Evolutionary conservation across 331 rosid species (phyloP).

Genomic region (Dryas integrifolia): DNA sequence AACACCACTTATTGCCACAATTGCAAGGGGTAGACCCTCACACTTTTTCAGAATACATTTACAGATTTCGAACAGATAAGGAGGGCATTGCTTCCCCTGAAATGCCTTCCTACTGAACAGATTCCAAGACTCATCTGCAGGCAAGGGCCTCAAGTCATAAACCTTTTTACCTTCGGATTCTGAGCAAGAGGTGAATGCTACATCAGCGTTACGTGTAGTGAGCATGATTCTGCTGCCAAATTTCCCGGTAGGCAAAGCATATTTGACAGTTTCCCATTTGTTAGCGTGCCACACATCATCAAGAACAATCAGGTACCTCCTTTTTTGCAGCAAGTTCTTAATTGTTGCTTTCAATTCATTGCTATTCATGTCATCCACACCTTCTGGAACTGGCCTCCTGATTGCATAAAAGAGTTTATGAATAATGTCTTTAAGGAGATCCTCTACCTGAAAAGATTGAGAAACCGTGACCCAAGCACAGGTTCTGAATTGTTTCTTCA

Average conservation of each 20-base stretch:
- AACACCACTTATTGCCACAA: slow-evolving; percentile 57
- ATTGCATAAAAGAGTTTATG: slow-evolving; percentile 37
- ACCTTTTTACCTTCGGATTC: slow-evolving; percentile 37
- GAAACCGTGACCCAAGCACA: slow-evolving; percentile 62
- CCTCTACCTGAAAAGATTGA: slow-evolving; percentile 35
- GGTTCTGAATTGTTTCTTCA: slow-evolving; percentile 45
- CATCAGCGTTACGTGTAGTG: slow-evolving; percentile 48
- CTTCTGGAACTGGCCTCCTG: slow-evolving; percentile 38
- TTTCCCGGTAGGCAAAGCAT: slow-evolving; percentile 39
- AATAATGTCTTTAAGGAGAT: slow-evolving; percentile 43
- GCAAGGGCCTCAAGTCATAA: slow-evolving; percentile 42
- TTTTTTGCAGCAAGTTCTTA: slow-evolving; percentile 38
- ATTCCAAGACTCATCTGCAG: slow-evolving; percentile 42
- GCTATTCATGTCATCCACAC: slow-evolving; percentile 36
- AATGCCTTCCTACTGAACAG: slow-evolving; percentile 52
- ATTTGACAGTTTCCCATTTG: slow-evolving; percentile 59
- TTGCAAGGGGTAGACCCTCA: slow-evolving; percentile 66
- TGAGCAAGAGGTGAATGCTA: slow-evolving; percentile 34
- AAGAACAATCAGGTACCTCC: slow-evolving; percentile 53
- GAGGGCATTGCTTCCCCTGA: slow-evolving; percentile 43
- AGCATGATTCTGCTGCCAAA: slow-evolving; percentile 50
- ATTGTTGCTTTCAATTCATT: slow-evolving; percentile 37
- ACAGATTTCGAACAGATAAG: slow-evolving; percentile 35
- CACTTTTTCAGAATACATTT: slow-evolving; percentile 42
- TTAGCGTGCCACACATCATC: slow-evolving; percentile 52